phyloP scores from a whole-genome alignment of 2,329 filamentous ascomycete genomes.

The Ophiostoma ulmi region DNA sequence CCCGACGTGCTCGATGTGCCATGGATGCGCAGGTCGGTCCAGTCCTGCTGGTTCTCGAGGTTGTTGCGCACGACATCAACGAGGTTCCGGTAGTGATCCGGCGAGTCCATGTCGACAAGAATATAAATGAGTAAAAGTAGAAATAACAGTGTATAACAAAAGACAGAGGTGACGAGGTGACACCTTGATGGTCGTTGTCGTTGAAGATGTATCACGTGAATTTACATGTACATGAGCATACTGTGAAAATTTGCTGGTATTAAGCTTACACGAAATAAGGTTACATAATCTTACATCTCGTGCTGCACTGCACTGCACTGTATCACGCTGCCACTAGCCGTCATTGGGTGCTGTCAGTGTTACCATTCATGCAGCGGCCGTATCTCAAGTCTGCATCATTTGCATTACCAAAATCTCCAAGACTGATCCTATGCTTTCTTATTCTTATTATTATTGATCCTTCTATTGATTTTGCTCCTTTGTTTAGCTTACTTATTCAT shows the following conservation, averaged over 20 bases:
- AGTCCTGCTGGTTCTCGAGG: conserved; percentile 69
- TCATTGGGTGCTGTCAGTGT: neutral
- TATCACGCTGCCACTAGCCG: neutral
- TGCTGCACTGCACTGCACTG: neutral
- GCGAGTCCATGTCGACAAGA: neutral
- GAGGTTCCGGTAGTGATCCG: conserved; percentile 38
- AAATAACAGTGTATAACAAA: neutral
- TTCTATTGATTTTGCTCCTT: neutral
- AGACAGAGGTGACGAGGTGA: neutral
- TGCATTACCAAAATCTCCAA: neutral
- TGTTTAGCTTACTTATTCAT: too few relatives aligned
- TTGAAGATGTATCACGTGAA: neutral
- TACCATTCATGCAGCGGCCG: neutral
- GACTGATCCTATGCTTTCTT: neutral
- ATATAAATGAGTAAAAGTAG: neutral
- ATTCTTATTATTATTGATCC: neutral
- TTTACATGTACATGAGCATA: neutral
- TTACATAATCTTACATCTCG: neutral
- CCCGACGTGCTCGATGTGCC: too few relatives aligned
- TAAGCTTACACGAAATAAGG: neutral
- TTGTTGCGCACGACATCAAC: conserved; percentile 62
- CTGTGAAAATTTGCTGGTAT: neutral
- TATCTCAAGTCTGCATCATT: neutral
- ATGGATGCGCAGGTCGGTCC: conserved; percentile 58
- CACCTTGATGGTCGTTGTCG: conserved; percentile 5